These are phyloP conservation scores for Schwanniomyces yamadae DNA, from an alignment of 805 yeast species.

Conservation along the genomic window DNA sequence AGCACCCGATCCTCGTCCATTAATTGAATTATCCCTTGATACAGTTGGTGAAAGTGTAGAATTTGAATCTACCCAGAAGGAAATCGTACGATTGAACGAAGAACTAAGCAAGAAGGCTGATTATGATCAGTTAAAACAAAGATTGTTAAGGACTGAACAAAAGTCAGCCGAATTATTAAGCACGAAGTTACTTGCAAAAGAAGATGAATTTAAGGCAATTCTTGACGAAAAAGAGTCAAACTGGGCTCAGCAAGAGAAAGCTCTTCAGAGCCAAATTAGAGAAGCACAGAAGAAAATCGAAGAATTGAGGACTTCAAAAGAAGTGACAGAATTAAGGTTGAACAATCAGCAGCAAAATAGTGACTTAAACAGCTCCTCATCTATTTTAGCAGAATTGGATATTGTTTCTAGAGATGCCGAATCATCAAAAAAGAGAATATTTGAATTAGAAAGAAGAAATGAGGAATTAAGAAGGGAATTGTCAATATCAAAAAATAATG, in stretches of 20 bases:
- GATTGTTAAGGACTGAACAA: slow-evolving; percentile 60
- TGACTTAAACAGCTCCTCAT: slow-evolving; percentile 27
- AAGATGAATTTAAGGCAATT: slow-evolving; percentile 64
- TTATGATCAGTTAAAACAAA: slow-evolving; percentile 69
- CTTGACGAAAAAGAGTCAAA: slow-evolving; percentile 72
- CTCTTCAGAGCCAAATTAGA: slow-evolving; percentile 48
- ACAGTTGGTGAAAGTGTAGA: slow-evolving; percentile 58
- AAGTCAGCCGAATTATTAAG: slow-evolving; percentile 55
- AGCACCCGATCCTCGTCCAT: slow-evolving; percentile 90
- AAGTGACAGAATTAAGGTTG: slow-evolving; percentile 61
- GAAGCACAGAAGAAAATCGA: slow-evolving; percentile 56
- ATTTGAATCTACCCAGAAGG: slow-evolving; percentile 48
- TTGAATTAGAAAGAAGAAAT: slow-evolving; percentile 75
- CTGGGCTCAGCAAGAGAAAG: slow-evolving; percentile 61
- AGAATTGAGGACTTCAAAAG: slow-evolving; percentile 63
- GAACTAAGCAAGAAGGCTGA: slow-evolving; percentile 67
- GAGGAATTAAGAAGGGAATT: slow-evolving; percentile 69
- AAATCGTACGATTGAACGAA: slow-evolving; percentile 51
- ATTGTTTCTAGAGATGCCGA: slow-evolving; percentile 75
- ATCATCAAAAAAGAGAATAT: slow-evolving; percentile 60
- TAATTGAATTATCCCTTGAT: slow-evolving; percentile 68
- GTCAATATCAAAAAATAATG: slow-evolving; percentile 51
- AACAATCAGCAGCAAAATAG: slow-evolving; percentile 39
- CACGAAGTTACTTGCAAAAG: slow-evolving; percentile 63
- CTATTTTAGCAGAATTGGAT: slow-evolving; percentile 54